phyloP scores from a whole-genome alignment of 2,329 filamentous ascomycete genomes.

The Fusarium sp. region DNA sequence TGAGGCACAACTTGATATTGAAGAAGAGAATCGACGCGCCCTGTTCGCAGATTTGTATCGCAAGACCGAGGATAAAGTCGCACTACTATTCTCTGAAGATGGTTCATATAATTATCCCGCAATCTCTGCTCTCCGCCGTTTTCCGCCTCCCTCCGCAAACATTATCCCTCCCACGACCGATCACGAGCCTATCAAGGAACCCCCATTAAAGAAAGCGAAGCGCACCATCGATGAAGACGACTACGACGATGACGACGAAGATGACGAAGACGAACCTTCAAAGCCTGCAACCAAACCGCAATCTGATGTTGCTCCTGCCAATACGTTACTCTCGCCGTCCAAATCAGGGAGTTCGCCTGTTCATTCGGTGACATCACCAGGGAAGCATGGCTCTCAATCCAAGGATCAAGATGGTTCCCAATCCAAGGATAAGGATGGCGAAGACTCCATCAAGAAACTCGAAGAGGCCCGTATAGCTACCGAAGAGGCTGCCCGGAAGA shows the following conservation, averaged over 20 bases:
- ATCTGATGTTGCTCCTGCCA: constrained; percentile 61
- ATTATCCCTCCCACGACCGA: constrained; percentile 65
- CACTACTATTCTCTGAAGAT: constrained; percentile 73
- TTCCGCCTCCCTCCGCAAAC: constrained; percentile 51
- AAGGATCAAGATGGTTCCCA: constrained; percentile 59
- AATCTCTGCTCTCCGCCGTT: constrained; percentile 62
- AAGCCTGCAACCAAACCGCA: constrained; percentile 63
- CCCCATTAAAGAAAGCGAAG: constrained; percentile 76
- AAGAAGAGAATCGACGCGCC: constrained; percentile 76
- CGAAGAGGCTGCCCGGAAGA: constrained; percentile 87
- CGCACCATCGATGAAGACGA: constrained; percentile 84
- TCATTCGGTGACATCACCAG: constrained; percentile 68
- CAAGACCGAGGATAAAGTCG: constrained; percentile 79
- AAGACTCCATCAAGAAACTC: constrained; percentile 91
- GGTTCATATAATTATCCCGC: constrained; percentile 61
- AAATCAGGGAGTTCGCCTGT: constrained; percentile 75
- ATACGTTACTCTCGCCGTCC: constrained; percentile 71
- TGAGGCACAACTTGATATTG: constrained; percentile 67
- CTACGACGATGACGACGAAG: constrained; percentile 85
- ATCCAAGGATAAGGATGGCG: constrained; percentile 73
- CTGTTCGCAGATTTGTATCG: constrained; percentile 82
- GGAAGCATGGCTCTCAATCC: constrained; percentile 63
- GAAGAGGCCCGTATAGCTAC: constrained; percentile 92
- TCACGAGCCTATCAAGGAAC: constrained; percentile 66
- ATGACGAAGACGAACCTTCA: constrained; percentile 67